These are phyloP conservation scores for Yamadazyma phyllophila DNA, from an alignment of 805 yeast genomes.

Conservation along the genomic window DNA sequence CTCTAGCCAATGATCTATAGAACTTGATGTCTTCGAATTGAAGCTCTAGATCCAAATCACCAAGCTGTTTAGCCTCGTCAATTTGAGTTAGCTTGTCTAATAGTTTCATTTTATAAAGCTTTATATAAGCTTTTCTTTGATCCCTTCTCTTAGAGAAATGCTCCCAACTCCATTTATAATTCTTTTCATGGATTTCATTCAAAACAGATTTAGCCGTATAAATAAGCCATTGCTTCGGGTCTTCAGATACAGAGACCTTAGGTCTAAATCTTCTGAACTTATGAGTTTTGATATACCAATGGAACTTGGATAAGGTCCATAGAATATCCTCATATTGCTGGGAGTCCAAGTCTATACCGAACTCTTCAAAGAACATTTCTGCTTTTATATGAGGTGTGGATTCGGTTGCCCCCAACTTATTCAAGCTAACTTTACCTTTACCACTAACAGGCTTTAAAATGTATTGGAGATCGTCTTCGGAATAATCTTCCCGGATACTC, in stretches of 20 bases:
- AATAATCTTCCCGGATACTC: constrained; percentile 5
- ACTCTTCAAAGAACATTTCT: constrained; percentile 79
- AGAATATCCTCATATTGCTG: constrained; percentile 80
- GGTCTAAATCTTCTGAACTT: constrained; percentile 77
- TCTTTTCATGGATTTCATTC: constrained; percentile 76
- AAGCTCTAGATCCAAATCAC: constrained; percentile 55
- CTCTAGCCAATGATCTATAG: constrained; percentile 77
- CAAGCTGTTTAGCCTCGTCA: constrained; percentile 39
- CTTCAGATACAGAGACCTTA: constrained; percentile 45
- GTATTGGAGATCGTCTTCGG: constrained; percentile 40
- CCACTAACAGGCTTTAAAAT: constrained; percentile 88
- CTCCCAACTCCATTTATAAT: constrained; percentile 88
- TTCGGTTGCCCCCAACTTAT: constrained; percentile 74
- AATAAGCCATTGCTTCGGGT: constrained; percentile 77
- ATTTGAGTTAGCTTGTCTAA: constrained; percentile 23
- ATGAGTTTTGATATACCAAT: constrained; percentile 72
- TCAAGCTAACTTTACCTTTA: constrained; percentile 73
- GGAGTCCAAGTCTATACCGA: constrained; percentile 82
- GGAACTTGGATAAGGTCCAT: constrained; percentile 77
- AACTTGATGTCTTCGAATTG: constrained; percentile 79
- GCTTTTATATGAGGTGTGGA: constrained; percentile 66
- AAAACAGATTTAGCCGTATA: constrained; percentile 77
- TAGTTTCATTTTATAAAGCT: constrained; percentile 64
- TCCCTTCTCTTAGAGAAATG: constrained; percentile 68
- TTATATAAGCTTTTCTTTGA: constrained; percentile 64